Percentiles rank a stretch among this genome's conserved stretches.
Conservation (phyloP, 1,139 yeast species). For the Blastobotrys petasosporus region DNA sequence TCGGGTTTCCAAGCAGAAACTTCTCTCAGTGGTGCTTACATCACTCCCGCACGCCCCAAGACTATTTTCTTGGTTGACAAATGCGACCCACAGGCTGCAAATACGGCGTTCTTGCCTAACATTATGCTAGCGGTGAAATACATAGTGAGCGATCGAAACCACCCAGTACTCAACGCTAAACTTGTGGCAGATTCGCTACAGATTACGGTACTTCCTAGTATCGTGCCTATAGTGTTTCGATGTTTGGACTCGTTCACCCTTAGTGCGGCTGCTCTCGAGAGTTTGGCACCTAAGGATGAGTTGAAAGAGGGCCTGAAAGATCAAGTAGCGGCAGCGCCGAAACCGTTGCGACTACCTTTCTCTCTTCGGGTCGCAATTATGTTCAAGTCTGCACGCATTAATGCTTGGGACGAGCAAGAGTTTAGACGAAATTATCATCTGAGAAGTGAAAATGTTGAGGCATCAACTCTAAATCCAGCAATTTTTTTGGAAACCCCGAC, state of each 20-base stretch:
- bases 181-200: slow-evolving; percentile 32
- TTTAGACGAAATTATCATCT: slow-evolving; percentile 13
- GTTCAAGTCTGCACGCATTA: slow-evolving; percentile 28
- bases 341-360: slow-evolving; percentile 22
- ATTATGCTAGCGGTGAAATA: slow-evolving; percentile 20
- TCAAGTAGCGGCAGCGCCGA: too few species aligned
- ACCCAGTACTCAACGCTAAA: slow-evolving; percentile 19
- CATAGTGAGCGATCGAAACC: slow-evolving; percentile 10
- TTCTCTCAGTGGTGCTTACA: slow-evolving; percentile 36
- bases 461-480: slow-evolving; percentile 37
- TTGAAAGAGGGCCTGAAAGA: too few species aligned
- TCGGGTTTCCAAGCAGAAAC: slow-evolving; percentile 23
- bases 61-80: slow-evolving; percentile 14
- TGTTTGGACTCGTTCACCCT: slow-evolving; percentile 17
- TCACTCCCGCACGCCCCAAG: slow-evolving; percentile 27
- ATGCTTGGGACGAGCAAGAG: slow-evolving; percentile 25
- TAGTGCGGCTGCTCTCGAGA: slow-evolving; percentile 8
- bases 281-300: slow-evolving; percentile 1
- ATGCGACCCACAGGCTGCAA: slow-evolving; percentile 20
- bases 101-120: slow-evolving; percentile 32
- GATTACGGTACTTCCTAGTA: slow-evolving; percentile 29
- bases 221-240: slow-evolving; percentile 25
- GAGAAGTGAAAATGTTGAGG: slow-evolving; percentile 3
- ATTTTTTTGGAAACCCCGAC: slow-evolving; percentile 74
- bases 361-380: slow-evolving; percentile 22